Evolutionary conservation across 306 rosid species (phyloP), one percentile per base, ranked within the genome.

Genomic region (Alnus glutinosa): DNA sequence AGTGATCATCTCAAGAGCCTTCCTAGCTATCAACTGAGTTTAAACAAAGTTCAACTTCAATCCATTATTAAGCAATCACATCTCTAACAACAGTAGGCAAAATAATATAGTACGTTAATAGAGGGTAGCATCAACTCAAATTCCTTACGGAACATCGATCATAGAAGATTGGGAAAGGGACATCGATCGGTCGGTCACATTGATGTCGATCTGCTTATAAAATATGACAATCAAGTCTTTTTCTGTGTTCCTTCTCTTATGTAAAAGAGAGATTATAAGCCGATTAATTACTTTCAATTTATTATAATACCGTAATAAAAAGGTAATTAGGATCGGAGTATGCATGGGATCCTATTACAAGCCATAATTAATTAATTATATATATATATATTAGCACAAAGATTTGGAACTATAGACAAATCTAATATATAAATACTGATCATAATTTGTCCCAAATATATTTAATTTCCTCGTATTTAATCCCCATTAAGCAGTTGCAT

Each of bases 401-500:
- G 0, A 34, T 75, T 66, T 61, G 52, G 32, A 34, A 74, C 85
- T 76, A 79, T 75, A 79, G 59, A 83, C 48, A 71, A 59, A 71
- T 84, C 78, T 86, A 87, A 78, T 83, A 71, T 75, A 75, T 70
- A 23, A 23, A 23, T 23, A 23, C 28, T 23, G 28, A 23, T 23
- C 28, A 66, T 36, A 61, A 54, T 2, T 39, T 28, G 46, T 16
- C 42, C 3, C 48, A 47, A 36, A 52, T 58, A 34, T 54, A 64
- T 44, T 54, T 59, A 5, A 0, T 5, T 37, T 68, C 7, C 11
- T n/a, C 16, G n/a, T 58, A 48, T 50, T 77, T 55, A 84, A 71
- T 89, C 89, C 57, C 91, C 88, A 80, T 87, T 87, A 78, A 92
- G 89, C 78, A 91, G 77, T 75, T 94, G 97, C 97, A 94, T 88